phyloP scores from a whole-genome alignment of 768 basidiomycete genomes.

The Mycena crocata region DNA sequence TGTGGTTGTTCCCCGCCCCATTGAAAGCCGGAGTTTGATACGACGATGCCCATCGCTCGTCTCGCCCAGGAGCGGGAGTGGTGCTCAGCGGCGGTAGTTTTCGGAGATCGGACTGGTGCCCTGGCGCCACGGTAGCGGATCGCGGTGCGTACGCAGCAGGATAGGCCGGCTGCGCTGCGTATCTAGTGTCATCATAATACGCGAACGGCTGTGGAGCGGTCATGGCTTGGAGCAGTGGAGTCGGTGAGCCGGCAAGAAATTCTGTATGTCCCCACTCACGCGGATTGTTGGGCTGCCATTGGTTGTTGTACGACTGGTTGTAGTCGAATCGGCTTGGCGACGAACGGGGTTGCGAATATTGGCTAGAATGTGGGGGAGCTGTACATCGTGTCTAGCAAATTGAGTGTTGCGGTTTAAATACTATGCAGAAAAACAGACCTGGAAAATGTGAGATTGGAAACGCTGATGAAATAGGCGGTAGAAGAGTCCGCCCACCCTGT shows the following conservation, averaged over 20 bases:
- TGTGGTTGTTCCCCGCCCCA: constrained; percentile 52
- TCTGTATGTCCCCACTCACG: constrained; percentile 44
- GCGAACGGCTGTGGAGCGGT: constrained; percentile 59
- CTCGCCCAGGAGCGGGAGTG: constrained; percentile 50
- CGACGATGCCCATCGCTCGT: constrained; percentile 61
- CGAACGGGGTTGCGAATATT: constrained; percentile 74
- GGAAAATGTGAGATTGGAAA: constrained; percentile 92
- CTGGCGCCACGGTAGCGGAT: constrained; percentile 59
- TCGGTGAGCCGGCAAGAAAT: constrained; percentile 50
- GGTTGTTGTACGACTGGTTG: constrained; percentile 57
- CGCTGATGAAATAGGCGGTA: constrained; percentile 86
- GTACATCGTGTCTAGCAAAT: constrained; percentile 61
- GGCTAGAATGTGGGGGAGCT: constrained; percentile 71
- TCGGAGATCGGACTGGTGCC: constrained; percentile 63
- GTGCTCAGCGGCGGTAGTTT: constrained; percentile 70
- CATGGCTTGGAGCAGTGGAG: constrained; percentile 43
- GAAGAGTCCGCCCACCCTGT: constrained; percentile 91
- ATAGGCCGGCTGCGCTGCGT: constrained; percentile 59
- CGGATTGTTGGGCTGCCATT: constrained; percentile 50
- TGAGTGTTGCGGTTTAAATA: constrained; percentile 66
- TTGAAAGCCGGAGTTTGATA: constrained; percentile 50
- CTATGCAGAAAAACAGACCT: constrained; percentile 80
- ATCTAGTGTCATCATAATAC: constrained; percentile 71
- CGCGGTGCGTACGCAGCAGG: constrained; percentile 59
- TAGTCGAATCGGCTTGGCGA: constrained; percentile 72